Base-by-base conservation (phyloP, 495 filamentous ascomycete species). In the Penicillium pulvis region DNA sequence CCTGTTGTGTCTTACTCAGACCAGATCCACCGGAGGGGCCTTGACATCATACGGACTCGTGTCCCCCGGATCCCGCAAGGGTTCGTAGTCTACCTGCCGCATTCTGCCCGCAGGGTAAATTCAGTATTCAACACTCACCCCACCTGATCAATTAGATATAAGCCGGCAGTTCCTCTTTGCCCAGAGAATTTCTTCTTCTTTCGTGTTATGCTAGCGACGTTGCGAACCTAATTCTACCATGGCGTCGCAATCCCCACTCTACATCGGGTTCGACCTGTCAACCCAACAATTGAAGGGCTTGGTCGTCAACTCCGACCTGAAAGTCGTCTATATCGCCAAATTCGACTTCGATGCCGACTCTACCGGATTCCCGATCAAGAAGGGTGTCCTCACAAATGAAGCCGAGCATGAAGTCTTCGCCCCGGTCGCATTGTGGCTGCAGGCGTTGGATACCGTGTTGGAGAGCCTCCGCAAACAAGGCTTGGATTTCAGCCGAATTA, bases 211-310 rank as follows among this genome's bases (percentile, higher is more conserved):
- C 43, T 47, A 49, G 39, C 39, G 39, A 41, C 39, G 7, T 41
- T 41, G 3, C 16, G 14, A 8, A 2, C 12, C 4, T 33, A 6
- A 14, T 1, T 10, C 31, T 49, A 17, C 16, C 47, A 56, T 78
- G 74, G 64, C 61, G 36, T 67, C 67, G 16, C 63, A 74, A 46
- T 77, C 74, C 17, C 87, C 90, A 14, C 79, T 95, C 55, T 97
- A 96, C 63, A 82, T 97, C 56, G 93, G 93, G 43, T 93, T 97
- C 70, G 93, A 98, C 72, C 89, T 98, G 47, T 96, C 92, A 26
- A 98, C 94, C 56, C 94, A 97, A 74, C 92, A 97, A 70, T 80
- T 97, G 28, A 98, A 98, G 81, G 91, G 90, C 45, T 84, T 98
- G 63, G 87, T 90, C 51, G 87, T 96, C 58, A 85, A 87, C 43